Conservation (phyloP, 148 eudicot species). For the Rhododendron mucronatum region DNA sequence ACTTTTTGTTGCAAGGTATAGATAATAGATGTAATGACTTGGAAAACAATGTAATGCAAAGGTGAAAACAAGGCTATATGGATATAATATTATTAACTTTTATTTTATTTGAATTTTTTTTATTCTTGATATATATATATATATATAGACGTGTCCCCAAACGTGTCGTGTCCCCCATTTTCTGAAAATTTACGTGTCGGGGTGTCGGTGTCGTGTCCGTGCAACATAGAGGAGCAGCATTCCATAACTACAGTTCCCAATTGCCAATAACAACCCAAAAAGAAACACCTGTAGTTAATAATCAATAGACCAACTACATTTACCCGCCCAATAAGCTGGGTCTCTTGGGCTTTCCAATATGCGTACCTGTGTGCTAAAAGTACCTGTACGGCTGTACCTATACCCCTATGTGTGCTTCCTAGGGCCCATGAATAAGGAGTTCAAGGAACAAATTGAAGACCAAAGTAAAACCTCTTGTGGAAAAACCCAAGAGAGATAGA, state of each 20-base stretch:
- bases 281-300: not conserved
- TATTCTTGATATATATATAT: no score
- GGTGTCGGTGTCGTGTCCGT: no score
- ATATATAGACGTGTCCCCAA: no score
- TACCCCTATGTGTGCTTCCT: not conserved
- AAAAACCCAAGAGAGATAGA: not conserved
- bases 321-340: not conserved
- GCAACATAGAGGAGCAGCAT: not conserved
- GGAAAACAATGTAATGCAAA: no score
- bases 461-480: not conserved
- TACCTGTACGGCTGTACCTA: not conserved
- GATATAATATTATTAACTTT: no score
- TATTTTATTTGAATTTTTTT: no score
- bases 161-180: no score
- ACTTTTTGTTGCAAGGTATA: no score
- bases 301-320: not conserved
- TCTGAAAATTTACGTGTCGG: no score
- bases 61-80: no score
- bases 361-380: not conserved
- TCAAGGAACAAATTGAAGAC: not conserved
- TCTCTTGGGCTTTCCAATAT: not conserved
- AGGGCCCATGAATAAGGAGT: not conserved
- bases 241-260: not conserved
- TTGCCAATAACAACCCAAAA: not conserved
- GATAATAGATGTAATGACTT: no score